Evolutionary conservation across 352 stramenopile genomes (phyloP).

Genomic region (Globisporangium cederbergense): DNA sequence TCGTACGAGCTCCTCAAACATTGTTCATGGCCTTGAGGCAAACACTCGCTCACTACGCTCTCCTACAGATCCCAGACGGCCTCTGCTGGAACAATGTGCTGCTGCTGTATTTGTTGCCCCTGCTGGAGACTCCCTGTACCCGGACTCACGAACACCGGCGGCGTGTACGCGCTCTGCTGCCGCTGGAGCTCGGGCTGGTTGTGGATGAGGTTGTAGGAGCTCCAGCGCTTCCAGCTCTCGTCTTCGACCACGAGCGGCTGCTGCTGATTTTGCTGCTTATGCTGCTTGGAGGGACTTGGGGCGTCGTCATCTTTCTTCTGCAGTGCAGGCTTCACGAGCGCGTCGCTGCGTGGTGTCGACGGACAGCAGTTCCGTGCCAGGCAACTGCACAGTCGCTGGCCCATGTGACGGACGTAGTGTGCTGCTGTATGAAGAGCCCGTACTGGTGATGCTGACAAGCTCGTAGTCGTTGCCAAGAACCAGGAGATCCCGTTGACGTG

Average conservation of each 20-base stretch:
- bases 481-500: background rate
- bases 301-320: constrained; percentile 18
- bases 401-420: constrained; percentile 18
- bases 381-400: constrained; percentile 29
- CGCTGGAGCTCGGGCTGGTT: constrained; percentile 26
- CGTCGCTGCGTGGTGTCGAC: background rate
- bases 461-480: background rate
- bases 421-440: background rate
- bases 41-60: background rate
- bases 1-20: background rate
- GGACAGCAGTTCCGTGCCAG: constrained; percentile 11
- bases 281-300: background rate
- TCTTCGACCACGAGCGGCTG: constrained; percentile 71
- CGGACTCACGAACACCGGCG: constrained; percentile 47
- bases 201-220: constrained; percentile 74
- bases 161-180: constrained; percentile 37
- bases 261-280: constrained; percentile 9
- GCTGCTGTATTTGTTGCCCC: constrained; percentile 24
- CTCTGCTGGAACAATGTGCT: constrained; percentile 33
- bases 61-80: constrained; percentile 72
- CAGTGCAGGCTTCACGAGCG: constrained; percentile 11
- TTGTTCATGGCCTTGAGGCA: background rate
- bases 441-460: background rate
- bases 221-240: constrained; percentile 80
- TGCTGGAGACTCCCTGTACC: constrained; percentile 3